phyloP scores from a whole-genome alignment of 495 filamentous ascomycete species.

The Aspergillus coremiiformis region DNA sequence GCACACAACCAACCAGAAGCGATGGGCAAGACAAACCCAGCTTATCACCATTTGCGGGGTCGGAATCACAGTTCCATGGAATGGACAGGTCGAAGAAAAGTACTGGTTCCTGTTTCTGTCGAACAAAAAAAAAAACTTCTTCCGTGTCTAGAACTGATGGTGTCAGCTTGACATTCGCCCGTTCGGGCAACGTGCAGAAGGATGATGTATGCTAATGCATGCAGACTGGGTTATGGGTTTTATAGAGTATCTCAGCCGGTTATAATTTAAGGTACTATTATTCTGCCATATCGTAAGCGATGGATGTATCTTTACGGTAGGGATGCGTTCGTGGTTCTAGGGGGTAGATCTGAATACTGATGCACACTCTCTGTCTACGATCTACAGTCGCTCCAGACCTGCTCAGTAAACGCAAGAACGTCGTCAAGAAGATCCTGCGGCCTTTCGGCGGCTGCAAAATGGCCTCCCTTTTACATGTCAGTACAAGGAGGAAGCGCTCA shows the following conservation, averaged over 20 bases:
- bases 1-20: neutral
- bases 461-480: conserved; percentile 42
- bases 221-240: neutral
- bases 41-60: neutral
- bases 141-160: neutral
- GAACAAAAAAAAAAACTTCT: neutral
- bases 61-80: neutral
- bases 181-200: neutral
- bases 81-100: neutral
- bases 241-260: neutral
- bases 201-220: conserved; percentile 1
- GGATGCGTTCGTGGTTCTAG: too few species aligned
- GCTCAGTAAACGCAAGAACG: conserved; percentile 48
- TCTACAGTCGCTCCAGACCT: conserved; percentile 24
- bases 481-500: neutral
- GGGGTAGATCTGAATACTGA: too few species aligned
- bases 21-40: neutral
- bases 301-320: too few species aligned
- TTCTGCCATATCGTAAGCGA: too few species aligned
- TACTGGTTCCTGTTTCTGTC: neutral
- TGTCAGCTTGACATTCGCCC: neutral
- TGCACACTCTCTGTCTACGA: too few species aligned
- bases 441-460: conserved; percentile 55
- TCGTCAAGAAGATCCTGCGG: conserved; percentile 49
- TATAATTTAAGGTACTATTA: neutral